Evolutionary conservation across 2,329 filamentous ascomycete species (phyloP), one percentile per base, ranked within the genome.

Genomic region (Penicillium sp.): DNA sequence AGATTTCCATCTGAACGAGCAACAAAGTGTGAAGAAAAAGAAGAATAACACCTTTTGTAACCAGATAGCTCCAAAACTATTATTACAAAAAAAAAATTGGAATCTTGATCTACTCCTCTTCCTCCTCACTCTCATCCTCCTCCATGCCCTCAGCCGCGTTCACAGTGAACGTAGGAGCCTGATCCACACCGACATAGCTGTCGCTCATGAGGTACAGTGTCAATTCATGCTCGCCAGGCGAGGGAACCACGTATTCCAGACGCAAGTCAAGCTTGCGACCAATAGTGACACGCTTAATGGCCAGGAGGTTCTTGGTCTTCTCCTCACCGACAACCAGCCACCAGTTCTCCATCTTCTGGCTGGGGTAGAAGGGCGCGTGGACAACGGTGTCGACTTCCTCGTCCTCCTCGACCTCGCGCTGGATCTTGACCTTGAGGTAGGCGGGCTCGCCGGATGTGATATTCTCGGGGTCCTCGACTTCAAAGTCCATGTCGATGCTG

Each of bases 311-410:
- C 81, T 92, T 94, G 42, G 90, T 91, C 75, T 87, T 90, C 79
- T 97, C 92, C 69, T 98, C 93, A 34, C 93, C 94, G 37, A 99
- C 91, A 20, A 99, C 91, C 57, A 99, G 81, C 95, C 95, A 99
- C 93, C 93, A 99, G 74, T 95, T 96, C 83, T 99, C 95, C 81
- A 91, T 89, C 84, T 99, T 99, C 76, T 90, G 89, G 52, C 77
- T 82, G 0, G 95, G 93, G 74, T 95, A 99, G 83, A 98, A 99
- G 0, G 95, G 95, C 54, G 94, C 93, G 73, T 98, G 93, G 2
- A 98, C 96, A 1, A 88, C 89, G 1, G 89, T 86, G 74, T 97
- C 92, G 15, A 90, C 85, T 65, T 91, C 88, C 55, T 90, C 86
- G 41, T 87, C 86, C 11, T 87, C 86, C n/a, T 88, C 86, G 5